These are phyloP conservation scores for Bolboschoenoplectus hybrid DNA, from an alignment of 202 grass and related monocot species.

Conservation along the genomic window DNA sequence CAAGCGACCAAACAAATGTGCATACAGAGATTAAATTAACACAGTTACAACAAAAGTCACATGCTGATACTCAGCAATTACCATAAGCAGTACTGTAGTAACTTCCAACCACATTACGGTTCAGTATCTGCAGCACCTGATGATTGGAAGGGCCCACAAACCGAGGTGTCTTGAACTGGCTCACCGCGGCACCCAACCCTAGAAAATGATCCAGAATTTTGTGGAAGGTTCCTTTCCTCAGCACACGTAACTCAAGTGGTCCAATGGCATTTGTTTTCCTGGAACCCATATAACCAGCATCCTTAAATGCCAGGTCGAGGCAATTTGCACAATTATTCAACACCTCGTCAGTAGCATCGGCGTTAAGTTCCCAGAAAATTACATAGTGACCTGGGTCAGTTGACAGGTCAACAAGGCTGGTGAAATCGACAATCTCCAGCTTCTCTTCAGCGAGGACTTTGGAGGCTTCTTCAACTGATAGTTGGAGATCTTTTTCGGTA, in stretches of 20 bases:
- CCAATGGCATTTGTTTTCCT: constrained; percentile 78
- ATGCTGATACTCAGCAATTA: constrained; percentile 28
- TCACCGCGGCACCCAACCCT: constrained; percentile 59
- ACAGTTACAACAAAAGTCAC: constrained; percentile 45
- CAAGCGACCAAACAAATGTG: constrained; percentile 26
- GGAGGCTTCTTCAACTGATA: constrained; percentile 71
- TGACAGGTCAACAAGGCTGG: constrained; percentile 72
- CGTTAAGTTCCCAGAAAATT: constrained; percentile 90
- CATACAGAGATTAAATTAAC: constrained; percentile 18
- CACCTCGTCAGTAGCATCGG: constrained; percentile 51
- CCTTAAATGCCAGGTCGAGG: constrained; percentile 77
- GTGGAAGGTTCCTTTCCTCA: constrained; percentile 75
- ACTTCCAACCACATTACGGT: constrained; percentile 48
- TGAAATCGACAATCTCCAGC: constrained; percentile 87
- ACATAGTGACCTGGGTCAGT: constrained; percentile 68
- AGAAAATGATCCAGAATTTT: constrained; percentile 81
- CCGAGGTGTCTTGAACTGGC: constrained; percentile 94
- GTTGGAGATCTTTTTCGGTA: constrained; percentile 88
- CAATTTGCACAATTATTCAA: constrained; percentile 67
- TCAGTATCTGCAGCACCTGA: constrained; percentile 79
- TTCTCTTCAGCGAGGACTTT: constrained; percentile 86
- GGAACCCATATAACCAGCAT: constrained; percentile 73
- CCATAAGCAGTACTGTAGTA: constrained; percentile 83
- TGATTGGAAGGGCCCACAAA: constrained; percentile 58
- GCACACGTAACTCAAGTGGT: constrained; percentile 75